Conservation (phyloP, 1,284 basidiomycete genomes). For the Ganoderma resinaceum region DNA sequence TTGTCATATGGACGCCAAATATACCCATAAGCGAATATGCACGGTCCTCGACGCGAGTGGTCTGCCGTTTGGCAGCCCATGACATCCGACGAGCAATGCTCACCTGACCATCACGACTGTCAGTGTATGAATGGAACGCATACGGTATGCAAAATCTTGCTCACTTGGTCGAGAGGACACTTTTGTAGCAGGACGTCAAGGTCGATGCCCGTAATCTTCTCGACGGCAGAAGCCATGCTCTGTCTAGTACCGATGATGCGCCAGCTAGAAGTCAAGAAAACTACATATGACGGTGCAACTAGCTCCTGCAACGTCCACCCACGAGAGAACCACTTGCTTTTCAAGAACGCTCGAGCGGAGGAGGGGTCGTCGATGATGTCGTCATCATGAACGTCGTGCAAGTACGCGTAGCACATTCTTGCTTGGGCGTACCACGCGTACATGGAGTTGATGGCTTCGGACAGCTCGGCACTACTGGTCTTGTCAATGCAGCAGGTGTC, state of each 20-base stretch:
- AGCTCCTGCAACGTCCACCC: constrained; percentile 1
- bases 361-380: background rate
- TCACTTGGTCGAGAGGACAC: background rate
- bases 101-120: background rate
- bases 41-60: background rate
- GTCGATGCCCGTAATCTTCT: background rate
- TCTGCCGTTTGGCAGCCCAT: background rate
- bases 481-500: constrained; percentile 23
- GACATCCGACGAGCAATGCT: background rate
- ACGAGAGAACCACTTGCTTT: background rate
- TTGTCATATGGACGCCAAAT: background rate
- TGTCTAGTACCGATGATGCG: background rate
- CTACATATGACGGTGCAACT: background rate
- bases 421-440: constrained; percentile 14
- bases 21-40: background rate
- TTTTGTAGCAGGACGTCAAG: background rate
- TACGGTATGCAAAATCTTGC: background rate
- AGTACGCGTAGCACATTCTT: constrained; percentile 13
- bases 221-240: background rate
- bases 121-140: too few relatives aligned
- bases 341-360: background rate
- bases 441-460: constrained; percentile 16
- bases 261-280: background rate
- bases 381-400: background rate
- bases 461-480: constrained; percentile 16